Conservation (phyloP, 2,329 filamentous ascomycete species). For the Fusarium nisikadoi region DNA sequence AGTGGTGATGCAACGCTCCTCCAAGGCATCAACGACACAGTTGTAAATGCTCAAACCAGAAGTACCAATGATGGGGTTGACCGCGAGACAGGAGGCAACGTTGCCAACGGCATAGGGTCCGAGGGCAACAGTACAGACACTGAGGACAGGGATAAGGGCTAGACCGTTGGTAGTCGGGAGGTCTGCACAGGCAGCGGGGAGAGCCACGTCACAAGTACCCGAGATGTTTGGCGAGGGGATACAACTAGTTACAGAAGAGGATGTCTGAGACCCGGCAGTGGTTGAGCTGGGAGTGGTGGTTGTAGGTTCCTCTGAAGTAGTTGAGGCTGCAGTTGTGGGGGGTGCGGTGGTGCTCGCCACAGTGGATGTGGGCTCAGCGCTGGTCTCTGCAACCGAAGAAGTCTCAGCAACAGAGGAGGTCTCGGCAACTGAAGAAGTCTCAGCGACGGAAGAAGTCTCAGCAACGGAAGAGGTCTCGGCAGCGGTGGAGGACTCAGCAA, state of each 20-base stretch:
- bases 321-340: not conserved
- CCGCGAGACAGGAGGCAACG: too few relatives aligned
- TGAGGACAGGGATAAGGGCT: not conserved
- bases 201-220: not conserved
- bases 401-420: not conserved
- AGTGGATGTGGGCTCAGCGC: fast-evolving
- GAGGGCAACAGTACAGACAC: too few relatives aligned
- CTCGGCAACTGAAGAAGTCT: not conserved
- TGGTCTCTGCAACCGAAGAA: not conserved
- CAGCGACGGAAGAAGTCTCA: too few relatives aligned
- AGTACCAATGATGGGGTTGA: not conserved
- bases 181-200: not conserved
- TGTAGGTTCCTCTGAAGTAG: not conserved
- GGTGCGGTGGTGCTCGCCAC: not conserved
- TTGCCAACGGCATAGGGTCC: too few relatives aligned
- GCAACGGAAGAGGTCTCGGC: too few relatives aligned
- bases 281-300: not conserved
- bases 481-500: too few relatives aligned
- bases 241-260: not conserved
- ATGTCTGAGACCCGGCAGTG: not conserved
- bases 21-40: not conserved
- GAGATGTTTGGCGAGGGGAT: not conserved
- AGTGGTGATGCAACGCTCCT: not conserved
- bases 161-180: not conserved
- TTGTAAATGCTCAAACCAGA: not conserved